A percentile compares a stretch with the other conserved stretches of the same genome.
These are phyloP conservation scores for Leucogyrophana mollusca DNA, from an alignment of 768 basidiomycete species.

Conservation along the genomic window DNA sequence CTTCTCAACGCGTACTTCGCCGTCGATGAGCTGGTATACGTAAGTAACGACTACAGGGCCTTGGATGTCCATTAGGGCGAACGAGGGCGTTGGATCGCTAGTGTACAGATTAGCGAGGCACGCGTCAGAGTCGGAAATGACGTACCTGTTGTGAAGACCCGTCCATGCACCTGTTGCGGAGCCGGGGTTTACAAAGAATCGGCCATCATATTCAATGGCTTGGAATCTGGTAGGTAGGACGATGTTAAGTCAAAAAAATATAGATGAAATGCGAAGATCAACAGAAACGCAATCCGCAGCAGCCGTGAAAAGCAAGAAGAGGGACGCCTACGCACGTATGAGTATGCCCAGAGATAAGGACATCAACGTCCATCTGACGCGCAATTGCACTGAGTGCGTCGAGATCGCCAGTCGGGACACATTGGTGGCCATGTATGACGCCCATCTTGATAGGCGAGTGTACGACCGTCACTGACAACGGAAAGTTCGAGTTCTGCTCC, in stretches of 20 bases:
- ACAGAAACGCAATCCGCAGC: too few relatives aligned
- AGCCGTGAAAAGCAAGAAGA: not conserved
- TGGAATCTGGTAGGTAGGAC: slow-evolving; percentile 70
- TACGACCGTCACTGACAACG: slow-evolving; percentile 74
- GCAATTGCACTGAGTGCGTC: slow-evolving; percentile 88
- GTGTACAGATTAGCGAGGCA: not conserved
- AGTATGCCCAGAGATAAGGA: slow-evolving; percentile 90
- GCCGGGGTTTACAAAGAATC: slow-evolving; percentile 96
- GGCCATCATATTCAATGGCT: slow-evolving; percentile 85
- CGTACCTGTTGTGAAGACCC: slow-evolving; percentile 34
- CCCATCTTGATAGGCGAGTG: slow-evolving; percentile 91
- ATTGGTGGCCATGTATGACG: slow-evolving; percentile 91
- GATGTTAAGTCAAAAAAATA: too few relatives aligned
- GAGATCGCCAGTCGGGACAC: slow-evolving; percentile 86
- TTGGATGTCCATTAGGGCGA: slow-evolving; percentile 97
- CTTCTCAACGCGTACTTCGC: slow-evolving; percentile 92
- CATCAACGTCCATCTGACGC: slow-evolving; percentile 97
- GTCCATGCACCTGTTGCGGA: slow-evolving; percentile 95
- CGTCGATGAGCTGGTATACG: slow-evolving; percentile 92
- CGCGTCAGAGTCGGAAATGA: slow-evolving; percentile 4
- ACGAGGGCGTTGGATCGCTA: slow-evolving; percentile 89
- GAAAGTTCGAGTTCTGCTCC: slow-evolving; percentile 63
- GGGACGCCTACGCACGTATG: slow-evolving; percentile 67
- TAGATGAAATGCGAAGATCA: not conserved
- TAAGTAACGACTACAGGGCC: slow-evolving; percentile 96